phyloP scores from a whole-genome alignment of 1,139 yeast genomes.

The Geotrichum cucujoidarum region DNA sequence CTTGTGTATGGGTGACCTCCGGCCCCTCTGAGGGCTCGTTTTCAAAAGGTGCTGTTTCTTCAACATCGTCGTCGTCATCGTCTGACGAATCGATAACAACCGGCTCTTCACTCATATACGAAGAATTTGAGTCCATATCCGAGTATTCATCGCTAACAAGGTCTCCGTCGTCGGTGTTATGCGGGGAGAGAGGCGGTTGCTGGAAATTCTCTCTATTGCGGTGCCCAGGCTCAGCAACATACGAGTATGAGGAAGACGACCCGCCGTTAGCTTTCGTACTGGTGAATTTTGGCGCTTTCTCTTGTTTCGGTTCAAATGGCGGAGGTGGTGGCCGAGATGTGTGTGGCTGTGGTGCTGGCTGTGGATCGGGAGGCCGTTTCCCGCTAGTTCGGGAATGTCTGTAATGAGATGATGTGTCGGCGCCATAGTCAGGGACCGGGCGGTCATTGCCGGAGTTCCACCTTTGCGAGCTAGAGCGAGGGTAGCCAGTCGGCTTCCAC shows the following conservation, averaged over 20 bases:
- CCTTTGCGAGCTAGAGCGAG: background rate
- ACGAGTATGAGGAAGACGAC: conserved; percentile 16
- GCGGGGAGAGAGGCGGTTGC: too few relatives aligned
- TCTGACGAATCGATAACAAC: background rate
- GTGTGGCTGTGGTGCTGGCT: conserved; percentile 2
- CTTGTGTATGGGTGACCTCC: too few relatives aligned
- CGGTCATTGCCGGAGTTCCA: background rate
- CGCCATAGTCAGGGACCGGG: too few relatives aligned
- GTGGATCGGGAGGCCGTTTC: background rate
- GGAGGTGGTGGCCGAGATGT: background rate
- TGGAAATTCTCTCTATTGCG: too few relatives aligned
- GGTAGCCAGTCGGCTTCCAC: background rate
- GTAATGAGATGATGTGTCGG: too few relatives aligned
- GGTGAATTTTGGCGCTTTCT: conserved; percentile 2
- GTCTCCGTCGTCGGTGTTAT: too few relatives aligned
- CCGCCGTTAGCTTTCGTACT: conserved; percentile 16
- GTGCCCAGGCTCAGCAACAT: conserved; percentile 5
- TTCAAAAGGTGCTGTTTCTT: too few relatives aligned
- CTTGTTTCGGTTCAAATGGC: background rate
- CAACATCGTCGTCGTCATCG: too few relatives aligned
- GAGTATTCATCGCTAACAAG: too few relatives aligned
- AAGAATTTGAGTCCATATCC: too few relatives aligned
- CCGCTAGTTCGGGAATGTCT: background rate
- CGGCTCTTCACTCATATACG: too few relatives aligned
- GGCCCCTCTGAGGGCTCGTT: background rate